Evolutionary conservation across 371 early-diverging fungal species (phyloP), one percentile per base, ranked within the genome.

Genomic region (Apophysomyces ossiformis): DNA sequence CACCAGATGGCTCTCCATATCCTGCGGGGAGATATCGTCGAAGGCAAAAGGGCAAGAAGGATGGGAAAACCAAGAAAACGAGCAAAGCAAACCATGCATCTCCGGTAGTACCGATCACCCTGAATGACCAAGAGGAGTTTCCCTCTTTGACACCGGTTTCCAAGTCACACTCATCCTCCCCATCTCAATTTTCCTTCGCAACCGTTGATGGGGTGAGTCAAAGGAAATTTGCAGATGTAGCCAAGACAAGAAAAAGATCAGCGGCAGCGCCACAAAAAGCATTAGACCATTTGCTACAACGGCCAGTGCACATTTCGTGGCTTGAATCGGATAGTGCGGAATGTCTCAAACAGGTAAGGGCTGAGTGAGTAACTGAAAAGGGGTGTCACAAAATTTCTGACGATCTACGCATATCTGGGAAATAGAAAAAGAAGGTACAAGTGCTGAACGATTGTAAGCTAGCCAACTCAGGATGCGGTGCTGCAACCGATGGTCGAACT

Each of bases 401-500:
- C 5, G 41, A 41, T 41, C 41, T 41, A 13, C 32, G 32, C 32
- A 26, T 26, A 45, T 45, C 32, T 26, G 32, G 32, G 32, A 26
- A 26, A 26, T 45, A 37, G 11, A 26, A 37, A 21, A 36, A 44
- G 11, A 9, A 46, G 37, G 76, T 78, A 44, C 69, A 85, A 69
- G 87, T 85, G 6, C 84, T 84, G 54, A 76, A 82, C 37, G 83
- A 81, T 59, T 85, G 79, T 35, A 80, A 73, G 75, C 72, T 83
- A 11, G 75, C 87, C 35, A 87, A 88, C 64, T 72, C 78, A 26
- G 84, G 82, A 64, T 86, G 85, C 54, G 82, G 82, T 32, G 72
- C 77, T 64, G 87, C 87, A 0, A 79, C 84, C 84, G 32, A 26
- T 26, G 32, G 32, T 26, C 32, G 2, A 26, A 26, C 32, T 26